Evolutionary conservation across 2,329 filamentous ascomycete genomes (phyloP).

Genomic region (Aspergillus fumigatus): DNA sequence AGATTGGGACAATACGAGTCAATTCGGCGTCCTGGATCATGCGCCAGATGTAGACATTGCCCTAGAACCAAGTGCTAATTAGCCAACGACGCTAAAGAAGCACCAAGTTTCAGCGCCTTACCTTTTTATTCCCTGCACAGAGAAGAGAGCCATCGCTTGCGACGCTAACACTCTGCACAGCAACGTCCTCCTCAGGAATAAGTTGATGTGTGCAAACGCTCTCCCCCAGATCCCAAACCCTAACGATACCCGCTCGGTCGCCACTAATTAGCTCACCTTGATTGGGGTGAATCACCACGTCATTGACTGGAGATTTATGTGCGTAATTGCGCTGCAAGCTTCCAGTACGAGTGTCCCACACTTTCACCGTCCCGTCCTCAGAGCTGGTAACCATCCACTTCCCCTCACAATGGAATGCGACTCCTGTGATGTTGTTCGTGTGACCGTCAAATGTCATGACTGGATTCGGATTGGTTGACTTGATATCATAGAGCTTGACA

Average conservation of each 20-base stretch:
- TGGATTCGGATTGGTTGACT: slow-evolving; percentile 92
- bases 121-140: slow-evolving; percentile 86
- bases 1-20: slow-evolving; percentile 79
- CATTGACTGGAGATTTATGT: slow-evolving; percentile 85
- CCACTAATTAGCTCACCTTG: slow-evolving; percentile 98
- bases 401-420: slow-evolving; percentile 96
- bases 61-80: slow-evolving; percentile 48
- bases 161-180: slow-evolving; percentile 90
- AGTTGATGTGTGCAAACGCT: slow-evolving; percentile 96
- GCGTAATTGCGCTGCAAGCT: slow-evolving; percentile 88
- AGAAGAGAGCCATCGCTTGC: slow-evolving; percentile 90
- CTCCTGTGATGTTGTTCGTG: slow-evolving; percentile 90
- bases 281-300: slow-evolving; percentile 99
- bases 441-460: slow-evolving; percentile 94
- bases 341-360: slow-evolving; percentile 87
- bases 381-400: slow-evolving; percentile 99
- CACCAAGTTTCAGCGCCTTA: slow-evolving; percentile 36
- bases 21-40: slow-evolving; percentile 78
- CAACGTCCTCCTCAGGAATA: slow-evolving; percentile 92
- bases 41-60: slow-evolving; percentile 96
- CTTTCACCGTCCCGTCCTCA: slow-evolving; percentile 94
- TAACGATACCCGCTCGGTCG: slow-evolving; percentile 84
- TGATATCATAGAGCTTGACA: slow-evolving; percentile 98
- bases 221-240: slow-evolving; percentile 94
- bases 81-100: not conserved